phyloP scores from a whole-genome alignment of 805 yeast genomes.

The Candida morakotiae region DNA sequence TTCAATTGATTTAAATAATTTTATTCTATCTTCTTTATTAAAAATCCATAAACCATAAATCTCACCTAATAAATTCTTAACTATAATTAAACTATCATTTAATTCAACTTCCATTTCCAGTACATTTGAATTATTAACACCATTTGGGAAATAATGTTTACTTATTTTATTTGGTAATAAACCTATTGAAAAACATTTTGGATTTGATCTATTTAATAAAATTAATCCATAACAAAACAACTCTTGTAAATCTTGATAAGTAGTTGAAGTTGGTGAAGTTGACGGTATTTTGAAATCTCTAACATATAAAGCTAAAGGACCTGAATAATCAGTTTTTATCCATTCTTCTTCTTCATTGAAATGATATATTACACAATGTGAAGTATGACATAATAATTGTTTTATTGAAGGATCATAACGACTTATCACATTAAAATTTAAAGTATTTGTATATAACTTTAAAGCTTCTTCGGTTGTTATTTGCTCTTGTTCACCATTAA shows the following conservation, averaged over 20 bases:
- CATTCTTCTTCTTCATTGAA: conserved; percentile 62
- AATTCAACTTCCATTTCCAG: conserved; percentile 61
- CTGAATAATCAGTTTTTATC: conserved; percentile 67
- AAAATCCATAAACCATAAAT: conserved; percentile 79
- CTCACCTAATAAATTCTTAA: conserved; percentile 63
- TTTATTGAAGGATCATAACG: conserved; percentile 72
- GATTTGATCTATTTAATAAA: conserved; percentile 61
- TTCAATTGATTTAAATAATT: conserved; percentile 45
- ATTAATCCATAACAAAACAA: conserved; percentile 64
- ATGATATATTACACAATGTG: conserved; percentile 69
- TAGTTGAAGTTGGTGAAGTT: conserved; percentile 5
- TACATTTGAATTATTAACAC: conserved; percentile 23
- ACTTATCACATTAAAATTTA: conserved; percentile 72
- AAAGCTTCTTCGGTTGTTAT: conserved; percentile 44
- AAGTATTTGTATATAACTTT: conserved; percentile 62
- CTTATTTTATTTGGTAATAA: conserved; percentile 53
- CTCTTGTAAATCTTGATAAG: conserved; percentile 34
- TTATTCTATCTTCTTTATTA: conserved; percentile 61
- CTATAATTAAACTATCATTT: conserved; percentile 65
- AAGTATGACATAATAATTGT: conserved; percentile 62
- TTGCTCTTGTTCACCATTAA: conserved; percentile 21
- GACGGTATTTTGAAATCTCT: conserved; percentile 38
- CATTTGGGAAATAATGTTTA: conserved; percentile 38
- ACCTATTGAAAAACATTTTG: conserved; percentile 71
- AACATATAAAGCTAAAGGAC: conserved; percentile 63